A percentile compares a stretch with the other conserved stretches of the same genome.
Evolutionary conservation across 106 monocot genomes (phyloP).

Genomic region (Acorus gramineus): DNA sequence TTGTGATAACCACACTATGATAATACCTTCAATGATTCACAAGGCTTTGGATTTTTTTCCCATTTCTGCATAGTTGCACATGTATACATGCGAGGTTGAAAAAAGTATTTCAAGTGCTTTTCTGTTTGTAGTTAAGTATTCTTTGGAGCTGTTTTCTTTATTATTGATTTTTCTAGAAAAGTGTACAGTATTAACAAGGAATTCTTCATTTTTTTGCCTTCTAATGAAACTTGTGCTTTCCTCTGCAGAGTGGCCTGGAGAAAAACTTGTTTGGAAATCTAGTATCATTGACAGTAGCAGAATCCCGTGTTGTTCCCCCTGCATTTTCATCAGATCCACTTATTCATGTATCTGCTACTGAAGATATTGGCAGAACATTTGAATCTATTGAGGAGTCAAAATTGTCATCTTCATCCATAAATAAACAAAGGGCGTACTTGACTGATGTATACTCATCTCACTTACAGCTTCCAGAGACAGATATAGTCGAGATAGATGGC

Average conservation of each 20-base stretch:
- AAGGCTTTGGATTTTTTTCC: too few species aligned
- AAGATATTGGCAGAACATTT: constrained; percentile 30
- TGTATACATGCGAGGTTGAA: too few species aligned
- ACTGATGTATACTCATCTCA: constrained; percentile 18
- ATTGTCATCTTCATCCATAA: constrained; percentile 17
- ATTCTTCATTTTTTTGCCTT: too few species aligned
- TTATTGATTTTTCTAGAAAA: too few species aligned
- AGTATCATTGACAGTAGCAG: constrained; percentile 59
- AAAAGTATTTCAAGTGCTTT: too few species aligned
- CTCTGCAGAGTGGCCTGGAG: constrained; percentile 76
- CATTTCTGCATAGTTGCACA: too few species aligned
- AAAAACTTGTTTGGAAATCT: constrained; percentile 87
- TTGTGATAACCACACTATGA: too few species aligned
- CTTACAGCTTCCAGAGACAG: constrained; percentile 36
- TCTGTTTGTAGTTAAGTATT: too few species aligned
- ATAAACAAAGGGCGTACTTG: constrained; percentile 8
- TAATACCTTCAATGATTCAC: too few species aligned
- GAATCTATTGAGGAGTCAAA: constrained; percentile 16
- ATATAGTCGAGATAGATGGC: constrained; percentile 87
- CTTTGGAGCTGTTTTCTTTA: too few species aligned
- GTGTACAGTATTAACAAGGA: too few species aligned
- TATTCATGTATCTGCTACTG: constrained; percentile 26
- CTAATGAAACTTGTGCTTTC: background rate
- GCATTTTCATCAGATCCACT: constrained; percentile 89
- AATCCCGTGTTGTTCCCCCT: constrained; percentile 52